Evolutionary conservation across 768 basidiomycete genomes (phyloP).

Genomic region (Crassisporium funariophilum): DNA sequence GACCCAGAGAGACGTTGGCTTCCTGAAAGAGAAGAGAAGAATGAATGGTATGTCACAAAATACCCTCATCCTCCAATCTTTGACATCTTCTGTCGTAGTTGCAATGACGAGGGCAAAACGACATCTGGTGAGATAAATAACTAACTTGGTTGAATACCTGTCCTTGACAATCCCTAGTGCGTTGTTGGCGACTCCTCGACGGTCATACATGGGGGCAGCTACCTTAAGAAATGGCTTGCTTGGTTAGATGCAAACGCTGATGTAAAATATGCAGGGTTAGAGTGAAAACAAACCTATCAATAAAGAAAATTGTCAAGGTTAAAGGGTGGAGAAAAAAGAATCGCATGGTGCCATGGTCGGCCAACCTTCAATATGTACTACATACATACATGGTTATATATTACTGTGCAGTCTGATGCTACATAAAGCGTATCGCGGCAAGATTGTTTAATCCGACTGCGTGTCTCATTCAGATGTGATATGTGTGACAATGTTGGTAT

Average conservation of each 20-base stretch:
- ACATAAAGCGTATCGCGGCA: no score
- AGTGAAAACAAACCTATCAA: no score
- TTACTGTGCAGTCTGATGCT: no score
- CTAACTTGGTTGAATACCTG: neutral
- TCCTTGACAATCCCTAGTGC: slow-evolving; percentile 51
- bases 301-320: no score
- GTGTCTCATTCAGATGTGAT: no score
- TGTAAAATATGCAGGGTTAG: slow-evolving; percentile 79
- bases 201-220: slow-evolving; percentile 79
- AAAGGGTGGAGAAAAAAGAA: no score
- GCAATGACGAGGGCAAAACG: slow-evolving; percentile 92
- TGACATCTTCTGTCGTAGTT: slow-evolving; percentile 42
- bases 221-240: slow-evolving; percentile 85
- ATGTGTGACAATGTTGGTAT: no score
- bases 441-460: no score
- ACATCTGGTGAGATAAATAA: slow-evolving; percentile 64
- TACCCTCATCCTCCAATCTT: neutral
- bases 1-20: slow-evolving; percentile 83
- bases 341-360: no score
- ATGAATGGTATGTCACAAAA: slow-evolving; percentile 66
- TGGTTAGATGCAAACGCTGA: slow-evolving; percentile 93
- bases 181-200: slow-evolving; percentile 94
- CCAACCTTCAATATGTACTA: no score
- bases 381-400: no score
- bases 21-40: slow-evolving; percentile 88